phyloP scores from a whole-genome alignment of 2,329 filamentous ascomycete genomes.

The Aspergillus persii region DNA sequence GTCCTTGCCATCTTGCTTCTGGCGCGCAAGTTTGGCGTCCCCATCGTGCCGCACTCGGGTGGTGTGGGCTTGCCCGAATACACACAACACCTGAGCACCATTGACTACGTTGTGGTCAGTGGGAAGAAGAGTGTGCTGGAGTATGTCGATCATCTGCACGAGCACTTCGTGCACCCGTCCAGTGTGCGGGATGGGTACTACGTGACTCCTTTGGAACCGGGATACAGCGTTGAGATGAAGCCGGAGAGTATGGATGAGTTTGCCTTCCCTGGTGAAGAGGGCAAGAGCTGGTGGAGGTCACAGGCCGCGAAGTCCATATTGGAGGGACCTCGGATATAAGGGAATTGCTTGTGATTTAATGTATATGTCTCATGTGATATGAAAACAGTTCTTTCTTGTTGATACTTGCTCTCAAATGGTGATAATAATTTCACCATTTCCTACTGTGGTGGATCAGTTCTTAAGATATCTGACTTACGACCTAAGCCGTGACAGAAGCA shows the following conservation, averaged over 20 bases:
- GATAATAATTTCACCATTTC: neutral
- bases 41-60: constrained; percentile 84
- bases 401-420: neutral
- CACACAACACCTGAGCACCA: constrained; percentile 87
- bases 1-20: constrained; percentile 86
- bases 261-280: constrained; percentile 71
- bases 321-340: constrained; percentile 49
- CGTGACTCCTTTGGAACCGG: constrained; percentile 76
- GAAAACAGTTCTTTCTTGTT: neutral
- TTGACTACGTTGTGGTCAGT: constrained; percentile 85
- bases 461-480: neutral
- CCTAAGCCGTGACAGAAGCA: neutral
- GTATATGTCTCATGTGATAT: neutral
- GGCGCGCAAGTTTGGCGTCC: constrained; percentile 66
- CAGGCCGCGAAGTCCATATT: constrained; percentile 75
- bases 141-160: constrained; percentile 90
- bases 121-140: constrained; percentile 81
- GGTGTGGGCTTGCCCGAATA: constrained; percentile 91
- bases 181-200: constrained; percentile 83
- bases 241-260: constrained; percentile 78
- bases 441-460: no score
- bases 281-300: constrained; percentile 81
- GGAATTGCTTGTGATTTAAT: constrained; percentile 1
- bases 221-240: constrained; percentile 95
- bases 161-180: constrained; percentile 83